Conservation (phyloP, 2,329 filamentous ascomycete species). For the Clonostachys rhizophaga region DNA sequence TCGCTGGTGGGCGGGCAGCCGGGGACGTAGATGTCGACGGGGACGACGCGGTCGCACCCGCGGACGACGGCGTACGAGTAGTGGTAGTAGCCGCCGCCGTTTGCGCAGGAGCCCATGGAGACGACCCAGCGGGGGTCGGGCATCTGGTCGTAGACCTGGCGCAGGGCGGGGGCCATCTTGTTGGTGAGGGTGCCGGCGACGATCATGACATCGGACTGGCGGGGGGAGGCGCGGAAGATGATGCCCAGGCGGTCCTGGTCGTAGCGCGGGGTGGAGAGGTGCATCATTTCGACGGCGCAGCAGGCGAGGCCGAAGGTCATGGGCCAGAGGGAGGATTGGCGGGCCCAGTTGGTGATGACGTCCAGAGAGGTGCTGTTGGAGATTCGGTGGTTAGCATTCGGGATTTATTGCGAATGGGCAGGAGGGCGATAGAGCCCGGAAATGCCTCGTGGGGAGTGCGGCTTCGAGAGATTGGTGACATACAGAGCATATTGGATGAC, state of each 20-base stretch:
- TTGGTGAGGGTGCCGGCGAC: constrained; percentile 90
- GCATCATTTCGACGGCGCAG: constrained; percentile 93
- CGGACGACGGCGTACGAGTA: constrained; percentile 77
- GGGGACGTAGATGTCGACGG: constrained; percentile 76
- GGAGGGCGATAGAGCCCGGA: too few species aligned
- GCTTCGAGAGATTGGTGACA: constrained; percentile 23
- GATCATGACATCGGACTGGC: constrained; percentile 90
- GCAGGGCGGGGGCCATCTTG: constrained; percentile 90
- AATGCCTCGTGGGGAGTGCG: not conserved
- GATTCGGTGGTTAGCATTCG: not conserved
- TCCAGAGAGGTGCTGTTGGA: constrained; percentile 66
- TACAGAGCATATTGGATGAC: constrained; percentile 84
- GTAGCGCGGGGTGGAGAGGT: constrained; percentile 81
- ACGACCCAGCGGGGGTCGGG: constrained; percentile 83
- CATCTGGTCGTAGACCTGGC: constrained; percentile 95
- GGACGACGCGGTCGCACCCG: constrained; percentile 72
- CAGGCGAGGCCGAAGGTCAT: constrained; percentile 87
- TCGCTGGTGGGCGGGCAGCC: constrained; percentile 63
- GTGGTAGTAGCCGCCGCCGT: constrained; percentile 83
- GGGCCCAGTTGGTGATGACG: constrained; percentile 76
- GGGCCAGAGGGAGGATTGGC: constrained; percentile 82
- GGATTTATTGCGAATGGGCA: too few species aligned
- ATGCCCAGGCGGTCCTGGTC: constrained; percentile 86
- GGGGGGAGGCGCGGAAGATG: constrained; percentile 84
- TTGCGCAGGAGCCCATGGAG: constrained; percentile 81